Conservation (phyloP, 2,329 filamentous ascomycete species). For the Sporothrix brasiliensis region DNA sequence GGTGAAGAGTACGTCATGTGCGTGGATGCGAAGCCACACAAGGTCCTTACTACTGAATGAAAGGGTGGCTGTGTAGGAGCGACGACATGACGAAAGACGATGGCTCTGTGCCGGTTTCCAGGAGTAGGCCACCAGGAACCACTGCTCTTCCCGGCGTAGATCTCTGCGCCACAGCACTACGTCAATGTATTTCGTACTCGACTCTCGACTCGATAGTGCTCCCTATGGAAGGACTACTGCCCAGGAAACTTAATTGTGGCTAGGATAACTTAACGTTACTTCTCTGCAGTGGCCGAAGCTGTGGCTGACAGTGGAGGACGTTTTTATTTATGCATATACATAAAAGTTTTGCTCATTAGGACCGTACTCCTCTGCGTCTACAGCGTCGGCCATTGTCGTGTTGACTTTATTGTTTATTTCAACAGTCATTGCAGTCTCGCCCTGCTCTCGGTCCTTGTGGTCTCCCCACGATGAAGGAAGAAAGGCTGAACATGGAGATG, state of each 20-base stretch:
- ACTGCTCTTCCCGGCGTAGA: neutral
- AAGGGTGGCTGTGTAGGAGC: constrained; percentile 6
- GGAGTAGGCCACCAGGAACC: neutral
- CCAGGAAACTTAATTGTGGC: neutral
- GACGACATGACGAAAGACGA: neutral
- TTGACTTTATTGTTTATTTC: neutral
- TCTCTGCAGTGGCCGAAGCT: neutral
- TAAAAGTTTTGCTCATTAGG: neutral
- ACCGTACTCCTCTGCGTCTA: neutral
- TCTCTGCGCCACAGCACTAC: constrained; percentile 2
- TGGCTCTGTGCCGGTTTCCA: neutral
- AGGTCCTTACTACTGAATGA: too few relatives aligned
- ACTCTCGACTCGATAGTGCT: neutral
- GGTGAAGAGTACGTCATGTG: too few relatives aligned
- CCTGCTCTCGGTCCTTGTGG: neutral
- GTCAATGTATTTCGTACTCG: neutral
- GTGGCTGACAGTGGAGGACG: neutral
- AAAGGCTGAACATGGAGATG: neutral
- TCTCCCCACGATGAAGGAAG: constrained; percentile 6
- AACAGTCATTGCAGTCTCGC: too few relatives aligned
- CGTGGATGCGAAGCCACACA: too few relatives aligned
- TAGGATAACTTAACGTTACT: neutral
- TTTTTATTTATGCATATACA: neutral
- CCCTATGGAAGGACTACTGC: neutral
- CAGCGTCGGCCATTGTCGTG: too few relatives aligned